These are phyloP conservation scores for Schizochytrium sp. DNA, from an alignment of 108 stramenopile genomes.

Conservation along the genomic window DNA sequence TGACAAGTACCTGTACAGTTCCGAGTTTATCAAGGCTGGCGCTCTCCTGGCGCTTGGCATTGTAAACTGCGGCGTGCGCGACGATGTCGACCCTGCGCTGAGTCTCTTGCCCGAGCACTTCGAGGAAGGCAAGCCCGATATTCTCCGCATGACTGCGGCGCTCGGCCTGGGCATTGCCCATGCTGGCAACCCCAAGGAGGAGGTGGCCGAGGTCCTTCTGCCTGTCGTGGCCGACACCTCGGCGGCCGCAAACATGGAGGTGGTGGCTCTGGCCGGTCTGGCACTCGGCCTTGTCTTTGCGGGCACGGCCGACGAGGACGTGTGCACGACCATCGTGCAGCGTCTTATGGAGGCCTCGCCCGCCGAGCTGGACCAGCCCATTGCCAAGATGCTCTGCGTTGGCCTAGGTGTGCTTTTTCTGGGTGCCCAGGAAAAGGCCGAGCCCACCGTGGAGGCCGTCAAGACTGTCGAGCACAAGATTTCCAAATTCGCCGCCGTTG, in stretches of 20 bases:
- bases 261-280: slow-evolving; percentile 60
- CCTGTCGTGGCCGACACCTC: slow-evolving; percentile 75
- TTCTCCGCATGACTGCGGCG: slow-evolving; percentile 78
- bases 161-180: slow-evolving; percentile 94
- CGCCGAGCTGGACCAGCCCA: slow-evolving; percentile 85
- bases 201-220: slow-evolving; percentile 80
- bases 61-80: slow-evolving; percentile 80
- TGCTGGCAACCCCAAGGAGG: slow-evolving; percentile 83
- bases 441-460: slow-evolving; percentile 89
- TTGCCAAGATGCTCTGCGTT: slow-evolving; percentile 77
- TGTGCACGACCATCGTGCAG: slow-evolving; percentile 84
- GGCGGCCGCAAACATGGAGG: slow-evolving; percentile 41
- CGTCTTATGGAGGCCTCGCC: slow-evolving; percentile 96
- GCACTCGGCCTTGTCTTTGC: slow-evolving; percentile 92
- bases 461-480: slow-evolving; percentile 91
- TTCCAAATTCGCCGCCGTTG: slow-evolving; percentile 75
- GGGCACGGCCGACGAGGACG: slow-evolving; percentile 86
- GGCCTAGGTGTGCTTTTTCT: slow-evolving; percentile 93
- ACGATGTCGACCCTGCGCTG: slow-evolving; percentile 92
- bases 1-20: slow-evolving; percentile 90
- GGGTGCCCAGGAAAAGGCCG: slow-evolving; percentile 87
- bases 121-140: slow-evolving; percentile 31
- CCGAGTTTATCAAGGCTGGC: slow-evolving; percentile 92
- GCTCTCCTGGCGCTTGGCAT: slow-evolving; percentile 94
- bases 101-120: slow-evolving; percentile 87